These are phyloP conservation scores for Pistacia atlantica DNA, from an alignment of 345 rosid genomes.

Conservation along the genomic window DNA sequence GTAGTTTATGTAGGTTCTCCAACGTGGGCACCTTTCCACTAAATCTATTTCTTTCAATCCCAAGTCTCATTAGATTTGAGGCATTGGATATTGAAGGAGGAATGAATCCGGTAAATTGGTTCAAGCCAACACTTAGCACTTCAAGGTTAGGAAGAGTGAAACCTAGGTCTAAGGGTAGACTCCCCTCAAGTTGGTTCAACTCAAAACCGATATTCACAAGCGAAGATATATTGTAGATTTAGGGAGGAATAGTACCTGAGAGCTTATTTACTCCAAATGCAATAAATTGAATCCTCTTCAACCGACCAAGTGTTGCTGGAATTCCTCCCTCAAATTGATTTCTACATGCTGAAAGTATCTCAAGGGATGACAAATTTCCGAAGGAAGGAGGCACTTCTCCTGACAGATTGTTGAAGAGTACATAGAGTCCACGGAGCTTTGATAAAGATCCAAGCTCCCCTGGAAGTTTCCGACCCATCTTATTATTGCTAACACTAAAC, in stretches of 20 bases:
- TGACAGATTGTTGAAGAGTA: constrained; percentile 11
- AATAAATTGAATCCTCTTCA: too few relatives aligned
- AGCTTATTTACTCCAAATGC: neutral
- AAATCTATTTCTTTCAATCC: accelerated
- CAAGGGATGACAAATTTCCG: constrained; percentile 27
- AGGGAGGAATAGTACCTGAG: neutral
- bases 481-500: constrained; percentile 4
- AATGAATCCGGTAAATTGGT: constrained; percentile 24
- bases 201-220: neutral
- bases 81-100: constrained; percentile 31
- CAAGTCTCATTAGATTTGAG: neutral
- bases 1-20: neutral
- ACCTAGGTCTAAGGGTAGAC: constrained; percentile 1
- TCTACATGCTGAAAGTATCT: neutral
- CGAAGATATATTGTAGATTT: neutral
- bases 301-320: neutral
- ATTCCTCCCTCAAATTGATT: neutral
- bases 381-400: constrained; percentile 14
- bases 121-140: neutral
- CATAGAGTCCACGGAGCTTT: neutral
- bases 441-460: constrained; percentile 12
- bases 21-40: constrained; percentile 3
- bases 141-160: constrained; percentile 17
- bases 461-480: constrained; percentile 14
- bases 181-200: neutral